Base-by-base conservation (phyloP, 2,329 filamentous ascomycete genomes). In the Alternaria novae-zelandiae region DNA sequence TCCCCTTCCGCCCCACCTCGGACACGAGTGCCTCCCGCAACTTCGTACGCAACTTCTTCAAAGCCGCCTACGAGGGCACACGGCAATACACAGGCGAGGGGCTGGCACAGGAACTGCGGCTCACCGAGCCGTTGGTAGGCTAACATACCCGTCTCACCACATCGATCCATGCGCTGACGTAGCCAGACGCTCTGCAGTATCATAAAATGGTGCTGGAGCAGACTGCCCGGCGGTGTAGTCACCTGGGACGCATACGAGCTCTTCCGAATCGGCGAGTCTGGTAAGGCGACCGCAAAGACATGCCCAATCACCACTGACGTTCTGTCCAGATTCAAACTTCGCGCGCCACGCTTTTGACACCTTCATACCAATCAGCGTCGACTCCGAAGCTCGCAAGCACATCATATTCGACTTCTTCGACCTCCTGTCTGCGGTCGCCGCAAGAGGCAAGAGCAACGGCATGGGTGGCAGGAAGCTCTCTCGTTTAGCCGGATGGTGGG, bases 361-460 rank as follows among this genome's bases (percentile, higher is more conserved):
- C 0, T 99, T 99, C 77, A 95, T 99, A 64, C 96, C 96, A 0
- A 86, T 99, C 58, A 96, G 94, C 76, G 92, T 96, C 28, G 94
- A 97, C 64, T 96, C 93, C 17, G 90, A 92, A 63, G 89, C 94
- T 26, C 90, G 93, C 56, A 91, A 91, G 53, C 90, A 89, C 74
- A 97, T 99, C 76, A 95, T 97, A 61, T 94, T 96, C 75, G 92
- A 97, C 81, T 98, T 97, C 81, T 99, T 98, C 81, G 95, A 98
- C 73, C 88, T 99, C 1, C 83, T 99, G 47, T 90, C 95, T 4
- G 93, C 95, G 8, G 89, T 97, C 71, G 94, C 96, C 32, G 96
- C 96, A 13, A 93, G 97, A 74, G 93, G 93, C 70, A 98, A 98
- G 83, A 89, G 85, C 58, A 99, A 99, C 78, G 96, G 96, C 46